A percentile compares a stretch with the other conserved stretches of the same genome.
Conservation (phyloP, 768 basidiomycete species). For the Porpolomopsis calyptriformis region DNA sequence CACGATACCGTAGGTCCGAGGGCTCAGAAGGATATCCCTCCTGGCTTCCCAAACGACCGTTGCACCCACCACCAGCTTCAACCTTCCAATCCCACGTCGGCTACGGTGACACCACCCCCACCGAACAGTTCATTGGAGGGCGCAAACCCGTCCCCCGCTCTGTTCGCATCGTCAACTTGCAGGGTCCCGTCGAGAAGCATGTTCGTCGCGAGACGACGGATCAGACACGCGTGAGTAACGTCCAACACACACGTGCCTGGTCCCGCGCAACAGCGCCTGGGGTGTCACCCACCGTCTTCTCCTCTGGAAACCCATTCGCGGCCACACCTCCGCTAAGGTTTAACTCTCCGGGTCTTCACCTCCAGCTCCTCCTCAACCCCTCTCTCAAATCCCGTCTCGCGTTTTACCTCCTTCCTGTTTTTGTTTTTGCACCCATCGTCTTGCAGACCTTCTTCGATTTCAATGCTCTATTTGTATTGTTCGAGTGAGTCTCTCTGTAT, state of each 20-base stretch:
- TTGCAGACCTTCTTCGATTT: constrained; percentile 84
- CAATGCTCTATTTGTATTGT: constrained; percentile 72
- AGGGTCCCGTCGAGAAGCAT: constrained; percentile 37
- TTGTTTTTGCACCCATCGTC: constrained; percentile 62
- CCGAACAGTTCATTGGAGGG: constrained; percentile 41
- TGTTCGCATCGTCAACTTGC: constrained; percentile 68
- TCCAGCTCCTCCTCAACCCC: constrained; percentile 57
- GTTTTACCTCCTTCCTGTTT: constrained; percentile 60
- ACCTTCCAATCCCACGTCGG: constrained; percentile 52
- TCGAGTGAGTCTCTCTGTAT: constrained; percentile 51
- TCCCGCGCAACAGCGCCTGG: constrained; percentile 42
- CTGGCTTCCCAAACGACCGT: constrained; percentile 74
- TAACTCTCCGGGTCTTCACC: constrained; percentile 52
- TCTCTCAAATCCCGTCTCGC: constrained; percentile 43
- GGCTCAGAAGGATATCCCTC: constrained; percentile 70
- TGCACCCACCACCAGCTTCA: constrained; percentile 63
- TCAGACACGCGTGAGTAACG: constrained; percentile 34
- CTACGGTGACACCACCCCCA: constrained; percentile 21
- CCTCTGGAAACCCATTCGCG: constrained; percentile 24
- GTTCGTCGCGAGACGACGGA: constrained; percentile 38
- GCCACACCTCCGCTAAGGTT: constrained; percentile 48
- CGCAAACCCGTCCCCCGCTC: constrained; percentile 72
- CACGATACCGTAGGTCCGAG: constrained; percentile 25
- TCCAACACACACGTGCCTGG: constrained; percentile 38
- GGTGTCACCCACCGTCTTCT: constrained; percentile 34